These are phyloP conservation scores for Colletotrichum higginsianum DNA, from an alignment of 2,329 filamentous ascomycete species.

Conservation along the genomic window DNA sequence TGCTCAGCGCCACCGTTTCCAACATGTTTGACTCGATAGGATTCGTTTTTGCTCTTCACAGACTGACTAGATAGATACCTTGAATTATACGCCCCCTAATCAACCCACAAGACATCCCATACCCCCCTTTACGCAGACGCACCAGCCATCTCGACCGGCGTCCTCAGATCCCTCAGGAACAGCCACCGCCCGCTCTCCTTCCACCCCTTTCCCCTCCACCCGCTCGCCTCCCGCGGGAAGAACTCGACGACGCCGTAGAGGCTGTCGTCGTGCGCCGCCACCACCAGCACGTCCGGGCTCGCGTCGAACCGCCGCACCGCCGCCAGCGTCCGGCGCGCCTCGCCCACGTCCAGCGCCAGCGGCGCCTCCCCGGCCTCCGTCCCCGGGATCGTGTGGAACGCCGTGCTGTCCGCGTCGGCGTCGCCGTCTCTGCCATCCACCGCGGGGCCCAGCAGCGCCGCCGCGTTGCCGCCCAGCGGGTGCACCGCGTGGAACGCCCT, in stretches of 20 bases:
- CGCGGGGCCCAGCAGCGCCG: neutral
- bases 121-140: neutral
- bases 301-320: slow-evolving; percentile 7
- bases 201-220: slow-evolving; percentile 10
- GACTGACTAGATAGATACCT: too few species aligned
- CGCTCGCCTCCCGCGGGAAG: neutral
- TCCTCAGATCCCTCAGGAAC: slow-evolving; percentile 11
- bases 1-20: too few species aligned
- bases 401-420: neutral
- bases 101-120: neutral
- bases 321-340: slow-evolving; percentile 6
- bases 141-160: neutral
- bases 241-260: neutral
- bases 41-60: too few species aligned
- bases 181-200: slow-evolving; percentile 9
- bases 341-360: slow-evolving; percentile 5
- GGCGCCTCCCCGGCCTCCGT: neutral
- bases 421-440: neutral
- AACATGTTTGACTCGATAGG: too few species aligned
- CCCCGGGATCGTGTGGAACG: slow-evolving; percentile 11
- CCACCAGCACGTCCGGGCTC: slow-evolving; percentile 15
- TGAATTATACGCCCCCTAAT: too few species aligned
- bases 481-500: slow-evolving; percentile 8
- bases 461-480: neutral
- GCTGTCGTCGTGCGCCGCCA: slow-evolving; percentile 6